Evolutionary conservation across 2,329 filamentous ascomycete genomes (phyloP), one percentile per base, ranked within the genome.

Genomic region (Amauroascus verrucosus): DNA sequence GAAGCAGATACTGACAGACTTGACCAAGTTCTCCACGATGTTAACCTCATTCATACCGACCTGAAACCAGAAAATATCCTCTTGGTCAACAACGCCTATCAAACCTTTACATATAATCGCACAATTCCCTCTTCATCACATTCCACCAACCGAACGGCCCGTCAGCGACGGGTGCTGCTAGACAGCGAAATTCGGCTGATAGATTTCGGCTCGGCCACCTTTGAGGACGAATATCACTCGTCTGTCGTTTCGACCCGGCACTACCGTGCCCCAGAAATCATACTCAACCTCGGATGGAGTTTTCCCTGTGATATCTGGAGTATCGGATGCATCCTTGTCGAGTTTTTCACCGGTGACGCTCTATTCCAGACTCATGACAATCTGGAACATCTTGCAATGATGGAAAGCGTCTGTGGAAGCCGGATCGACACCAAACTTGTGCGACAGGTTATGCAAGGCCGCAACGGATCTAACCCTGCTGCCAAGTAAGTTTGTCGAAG

Each of bases 41-140:
- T 98, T 16, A 95, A 97, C 67, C 80, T 98, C 59, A 96, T 98
- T 57, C 93, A 98, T 67, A 98, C 93, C 49, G 81, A 84, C 67
- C 65, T 84, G 57, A 84, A 84, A 65, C 81, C 81, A 2, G 81
- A 84, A 67, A 84, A 84, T 60, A 84, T 84, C 57, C 74, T 84
- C 16, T 74, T 84, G 22, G 79, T 84, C 56, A 80, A 78, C 65
- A 82, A 78, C 65, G 71, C 72, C 44, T 84, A 84, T 61, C 81
- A 84, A 63, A 84, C 81, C 1, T 84, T 84, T 62, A 84, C 81
- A 33, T 84, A 84, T 67, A 83, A 83, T 66, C 77, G 81, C 51
- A 80, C 78, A 54, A 83, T 84, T 24, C 81, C 81, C 1, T 83
- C 80, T 2, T 83, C 80, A 8, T 82, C 80, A 7, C 77, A 77